Base-by-base conservation (phyloP, 2,329 filamentous ascomycete species). In the Cladosporium sp. region DNA sequence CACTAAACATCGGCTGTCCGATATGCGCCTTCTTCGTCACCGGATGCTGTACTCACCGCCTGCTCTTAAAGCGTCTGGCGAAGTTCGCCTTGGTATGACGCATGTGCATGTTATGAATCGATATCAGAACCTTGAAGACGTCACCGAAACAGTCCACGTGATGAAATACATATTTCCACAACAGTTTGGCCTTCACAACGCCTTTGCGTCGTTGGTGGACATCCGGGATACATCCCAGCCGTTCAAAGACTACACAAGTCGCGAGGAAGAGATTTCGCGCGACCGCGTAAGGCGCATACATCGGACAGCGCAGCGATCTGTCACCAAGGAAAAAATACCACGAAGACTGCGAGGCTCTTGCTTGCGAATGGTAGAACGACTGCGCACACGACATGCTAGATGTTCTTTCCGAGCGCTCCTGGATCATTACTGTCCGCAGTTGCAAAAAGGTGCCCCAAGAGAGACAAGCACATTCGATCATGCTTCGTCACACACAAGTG, bases 81-180 rank as follows among this genome's bases (percentile, higher is more conserved):
- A 78, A 8, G 81, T 94, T 7, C 81, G 83, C 17, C 87, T 89
- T 70, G 93, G 94, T 1, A 79, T 96, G 55, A 85, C 86, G 62
- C 89, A 90, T 70, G 90, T 90, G 57, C 92, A 97, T 76, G 85
- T 92, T 2, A 73, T 97, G 22, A 96, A 94, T 68, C 84, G 91
- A 20, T 88, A 81, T 62, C 73, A 80, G 35, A 66, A 80, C 65
- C 59, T 72, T 39, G 61, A 75, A 36, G 75, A 82, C 64, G 66
- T 77, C 1, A 68, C 73, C 12, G 81, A 87, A 61, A 89, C 85
- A 0, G 68, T 85, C 10, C 89, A 88, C 64, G 74, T 96, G 19
- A 84, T 96, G 82, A 94, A 93, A 78, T 93, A 97, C 72, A 86
- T 99, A 1, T 99, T 99, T 65, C 94, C 94, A 32, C 82, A 87